Evolutionary conservation across 768 basidiomycete genomes (phyloP), one percentile per base, ranked within the genome.

Genomic region (Boletus vermiculosoides): DNA sequence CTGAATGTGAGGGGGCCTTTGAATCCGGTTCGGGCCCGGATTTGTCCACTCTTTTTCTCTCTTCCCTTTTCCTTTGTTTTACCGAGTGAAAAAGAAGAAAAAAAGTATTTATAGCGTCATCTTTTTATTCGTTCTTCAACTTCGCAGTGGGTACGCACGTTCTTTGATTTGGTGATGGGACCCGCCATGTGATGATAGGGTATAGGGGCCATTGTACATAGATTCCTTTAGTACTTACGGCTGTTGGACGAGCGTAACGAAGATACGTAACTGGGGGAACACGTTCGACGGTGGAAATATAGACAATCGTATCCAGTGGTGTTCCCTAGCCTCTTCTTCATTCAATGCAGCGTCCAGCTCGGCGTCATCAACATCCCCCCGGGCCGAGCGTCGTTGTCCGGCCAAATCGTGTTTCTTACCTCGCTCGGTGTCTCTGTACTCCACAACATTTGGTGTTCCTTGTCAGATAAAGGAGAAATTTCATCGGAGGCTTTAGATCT

Each of bases 21-120:
- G n/a, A n/a, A n/a, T 72, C 72, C 71, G 71, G 71, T 72, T 72
- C 71, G 68, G 74, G 67, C 74, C 71, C 71, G 71, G 72, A 71
- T 72, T 74, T 73, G 72, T 74, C 71, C 71, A 72, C 55, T 12
- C 3, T 64, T 73, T 72, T 66, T 9, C 1, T 8, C 15, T 6
- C 1, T 36, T 28, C 7, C n/a, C n/a, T n/a, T n/a, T n/a, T n/a
- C n/a, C n/a, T n/a, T n/a, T n/a, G n/a, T 28, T 28, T 28, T 28
- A 2, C 25, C 2, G 25, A 25, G 25, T 25, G 25, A 25, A n/a
- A n/a, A n/a, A n/a, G n/a, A n/a, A n/a, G n/a, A 25, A 4, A 25
- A 25, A 25, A 25, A 25, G 25, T 25, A 25, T 25, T 25, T n/a
- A n/a, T n/a, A n/a, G n/a, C n/a, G n/a, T n/a, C n/a, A n/a, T n/a